Conservation (phyloP, 768 basidiomycete genomes). For the Lactarius indigo region DNA sequence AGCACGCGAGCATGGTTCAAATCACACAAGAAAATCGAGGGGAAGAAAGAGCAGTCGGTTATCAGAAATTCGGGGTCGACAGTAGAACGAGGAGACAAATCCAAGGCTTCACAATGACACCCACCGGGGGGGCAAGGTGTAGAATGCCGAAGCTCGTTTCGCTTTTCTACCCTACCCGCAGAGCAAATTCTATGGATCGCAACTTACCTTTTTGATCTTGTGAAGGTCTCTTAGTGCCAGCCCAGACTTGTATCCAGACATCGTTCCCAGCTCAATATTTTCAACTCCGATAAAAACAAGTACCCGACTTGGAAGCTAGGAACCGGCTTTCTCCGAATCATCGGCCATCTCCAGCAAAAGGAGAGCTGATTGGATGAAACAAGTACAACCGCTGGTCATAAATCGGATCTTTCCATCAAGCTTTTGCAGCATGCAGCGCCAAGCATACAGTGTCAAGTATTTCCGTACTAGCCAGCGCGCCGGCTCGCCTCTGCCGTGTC, state of each 20-base stretch:
- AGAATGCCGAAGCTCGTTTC: not conserved
- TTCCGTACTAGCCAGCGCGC: not conserved
- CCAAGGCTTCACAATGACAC: not conserved
- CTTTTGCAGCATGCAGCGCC: not conserved
- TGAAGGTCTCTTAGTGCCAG: not conserved
- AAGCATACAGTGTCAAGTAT: not conserved
- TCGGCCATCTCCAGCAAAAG: not conserved
- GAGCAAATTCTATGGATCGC: not conserved
- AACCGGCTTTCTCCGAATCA: not conserved
- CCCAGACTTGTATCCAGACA: not conserved
- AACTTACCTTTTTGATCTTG: not conserved
- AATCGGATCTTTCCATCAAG: not conserved
- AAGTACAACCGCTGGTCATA: not conserved
- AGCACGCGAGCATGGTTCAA: not conserved
- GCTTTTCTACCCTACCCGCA: not conserved
- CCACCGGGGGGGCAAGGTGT: not conserved
- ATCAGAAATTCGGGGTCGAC: not conserved
- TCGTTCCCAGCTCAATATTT: not conserved
- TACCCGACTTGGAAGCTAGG: not conserved
- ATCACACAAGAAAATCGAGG: not conserved
- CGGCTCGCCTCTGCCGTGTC: not conserved
- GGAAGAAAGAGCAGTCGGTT: not conserved
- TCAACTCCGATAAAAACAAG: not conserved
- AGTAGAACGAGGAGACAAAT: not conserved
- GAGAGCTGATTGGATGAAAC: not conserved